Evolutionary conservation across 176 grass and related monocot species (phyloP).

Genomic region (Ensete ventricosum): DNA sequence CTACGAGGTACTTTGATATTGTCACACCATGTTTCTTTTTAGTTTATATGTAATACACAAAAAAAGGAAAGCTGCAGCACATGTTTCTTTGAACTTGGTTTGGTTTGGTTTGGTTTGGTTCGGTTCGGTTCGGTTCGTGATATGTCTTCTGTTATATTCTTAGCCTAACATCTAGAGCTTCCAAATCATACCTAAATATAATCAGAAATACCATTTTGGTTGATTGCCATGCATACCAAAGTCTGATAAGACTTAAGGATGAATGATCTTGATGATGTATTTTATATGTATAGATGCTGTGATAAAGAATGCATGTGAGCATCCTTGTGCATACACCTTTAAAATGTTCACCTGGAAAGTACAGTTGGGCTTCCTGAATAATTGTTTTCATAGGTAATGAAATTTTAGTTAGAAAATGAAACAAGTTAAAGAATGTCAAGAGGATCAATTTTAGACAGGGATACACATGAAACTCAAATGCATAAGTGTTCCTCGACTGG

Average conservation of each 20-base stretch:
- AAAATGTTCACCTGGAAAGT: neutral
- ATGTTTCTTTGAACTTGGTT: too few species aligned
- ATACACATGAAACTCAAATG: neutral
- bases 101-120: too few species aligned
- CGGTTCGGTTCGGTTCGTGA: too few species aligned
- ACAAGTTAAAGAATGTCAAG: neutral
- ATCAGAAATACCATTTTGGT: neutral
- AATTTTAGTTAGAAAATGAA: neutral
- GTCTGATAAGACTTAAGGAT: neutral
- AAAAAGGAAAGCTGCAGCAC: too few species aligned
- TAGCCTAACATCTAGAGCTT: constrained; percentile 3
- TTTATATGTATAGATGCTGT: neutral
- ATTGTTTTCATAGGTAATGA: neutral
- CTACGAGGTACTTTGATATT: constrained; percentile 58
- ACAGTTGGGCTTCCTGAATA: neutral
- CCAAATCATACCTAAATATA: too few species aligned
- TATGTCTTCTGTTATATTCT: neutral
- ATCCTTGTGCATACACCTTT: neutral
- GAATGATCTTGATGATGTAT: neutral
- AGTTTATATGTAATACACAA: too few species aligned
- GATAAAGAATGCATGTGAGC: neutral
- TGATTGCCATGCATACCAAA: neutral
- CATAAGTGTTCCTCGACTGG: neutral
- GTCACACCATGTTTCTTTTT: neutral
- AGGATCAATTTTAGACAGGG: neutral